Percentiles rank a stretch among this genome's conserved stretches.
Evolutionary conservation across 208 protist species (phyloP).

Genomic region (Crithidia acanthocephali): DNA sequence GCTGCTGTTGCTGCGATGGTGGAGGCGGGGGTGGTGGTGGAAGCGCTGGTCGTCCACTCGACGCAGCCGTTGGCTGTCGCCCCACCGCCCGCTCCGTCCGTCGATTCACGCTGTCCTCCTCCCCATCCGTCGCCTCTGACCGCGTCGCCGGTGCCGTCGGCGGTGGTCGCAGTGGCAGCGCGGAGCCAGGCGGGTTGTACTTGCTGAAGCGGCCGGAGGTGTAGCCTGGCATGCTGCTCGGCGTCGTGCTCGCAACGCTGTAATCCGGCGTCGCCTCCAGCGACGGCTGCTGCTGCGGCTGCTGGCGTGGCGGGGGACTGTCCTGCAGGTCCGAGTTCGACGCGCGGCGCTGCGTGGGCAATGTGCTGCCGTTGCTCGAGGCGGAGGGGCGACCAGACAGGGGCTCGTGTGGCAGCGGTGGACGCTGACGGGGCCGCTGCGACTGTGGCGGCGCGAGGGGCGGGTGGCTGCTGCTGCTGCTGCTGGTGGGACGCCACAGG

Average conservation of each 20-base stretch:
- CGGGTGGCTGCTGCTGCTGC: too few relatives aligned
- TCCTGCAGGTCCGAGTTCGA: neutral
- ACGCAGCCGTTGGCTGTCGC: neutral
- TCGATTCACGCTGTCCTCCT: neutral
- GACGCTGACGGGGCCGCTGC: conserved; percentile 4
- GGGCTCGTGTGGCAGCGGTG: neutral
- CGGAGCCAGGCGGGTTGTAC: conserved; percentile 5
- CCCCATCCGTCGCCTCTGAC: neutral
- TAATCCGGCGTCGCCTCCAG: conserved; percentile 3
- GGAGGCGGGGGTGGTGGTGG: neutral
- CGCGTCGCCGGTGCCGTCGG: neutral
- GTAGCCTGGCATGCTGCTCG: conserved; percentile 14
- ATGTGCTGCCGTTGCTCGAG: neutral
- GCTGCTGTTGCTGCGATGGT: neutral
- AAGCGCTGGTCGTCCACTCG: neutral
- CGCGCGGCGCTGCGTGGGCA: neutral
- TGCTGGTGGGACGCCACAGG: neutral
- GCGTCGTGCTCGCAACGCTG: conserved; percentile 8
- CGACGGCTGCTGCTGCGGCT: neutral
- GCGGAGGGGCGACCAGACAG: neutral
- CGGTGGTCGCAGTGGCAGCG: conserved; percentile 2
- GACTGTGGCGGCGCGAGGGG: neutral
- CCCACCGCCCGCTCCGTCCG: neutral
- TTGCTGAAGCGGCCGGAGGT: conserved; percentile 26
- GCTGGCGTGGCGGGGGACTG: conserved; percentile 1